phyloP scores from a whole-genome alignment of 2,329 filamentous ascomycete genomes.

The Cladosporium austrohemisphaericum region DNA sequence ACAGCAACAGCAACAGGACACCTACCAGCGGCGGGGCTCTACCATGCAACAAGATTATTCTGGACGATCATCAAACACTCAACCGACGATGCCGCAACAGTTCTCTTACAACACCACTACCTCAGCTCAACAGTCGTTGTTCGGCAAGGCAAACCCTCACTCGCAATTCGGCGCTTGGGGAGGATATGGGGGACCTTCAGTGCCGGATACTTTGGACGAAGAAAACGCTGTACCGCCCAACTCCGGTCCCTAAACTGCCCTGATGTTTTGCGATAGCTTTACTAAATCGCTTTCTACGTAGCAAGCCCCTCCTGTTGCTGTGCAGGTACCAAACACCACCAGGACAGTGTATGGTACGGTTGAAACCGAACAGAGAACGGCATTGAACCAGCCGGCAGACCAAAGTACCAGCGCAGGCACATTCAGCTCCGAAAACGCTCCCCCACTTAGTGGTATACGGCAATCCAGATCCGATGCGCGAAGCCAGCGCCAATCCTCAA shows the following conservation, averaged over 20 bases:
- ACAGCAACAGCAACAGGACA: conserved; percentile 12
- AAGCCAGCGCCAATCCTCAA: conserved; percentile 7
- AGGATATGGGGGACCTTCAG: conserved; percentile 25
- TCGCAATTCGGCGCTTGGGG: conserved; percentile 31
- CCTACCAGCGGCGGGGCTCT: conserved; percentile 17
- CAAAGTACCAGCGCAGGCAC: no score
- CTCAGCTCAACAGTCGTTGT: background rate
- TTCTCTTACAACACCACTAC: conserved; percentile 21
- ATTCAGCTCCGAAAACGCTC: background rate
- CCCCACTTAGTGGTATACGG: background rate
- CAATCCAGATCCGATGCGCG: background rate
- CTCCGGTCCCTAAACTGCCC: background rate
- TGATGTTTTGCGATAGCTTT: background rate
- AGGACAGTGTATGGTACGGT: no score
- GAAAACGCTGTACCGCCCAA: conserved; percentile 31
- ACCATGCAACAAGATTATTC: conserved; percentile 3
- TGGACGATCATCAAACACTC: background rate
- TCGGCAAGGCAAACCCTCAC: conserved; percentile 7
- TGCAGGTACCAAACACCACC: no score
- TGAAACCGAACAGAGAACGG: no score
- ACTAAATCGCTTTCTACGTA: background rate
- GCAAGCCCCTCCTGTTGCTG: background rate
- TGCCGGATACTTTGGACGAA: conserved; percentile 27
- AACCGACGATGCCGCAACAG: conserved; percentile 15
- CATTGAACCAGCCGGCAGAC: no score